Conservation (phyloP, 176 grass and related monocot species). For the Carex scoparia region DNA sequence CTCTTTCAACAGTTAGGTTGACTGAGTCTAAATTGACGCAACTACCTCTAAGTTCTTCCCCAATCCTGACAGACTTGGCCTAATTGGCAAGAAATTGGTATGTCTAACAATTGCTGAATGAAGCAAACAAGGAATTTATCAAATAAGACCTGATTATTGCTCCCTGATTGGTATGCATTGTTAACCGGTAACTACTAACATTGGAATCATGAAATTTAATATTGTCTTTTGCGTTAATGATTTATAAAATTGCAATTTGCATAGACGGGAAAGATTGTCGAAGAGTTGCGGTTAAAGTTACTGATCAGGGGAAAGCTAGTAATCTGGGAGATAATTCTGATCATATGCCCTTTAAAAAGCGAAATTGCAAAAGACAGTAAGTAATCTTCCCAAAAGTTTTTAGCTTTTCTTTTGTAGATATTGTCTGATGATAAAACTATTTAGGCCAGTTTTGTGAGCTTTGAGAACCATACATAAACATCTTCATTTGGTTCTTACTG, state of each 20-base stretch:
- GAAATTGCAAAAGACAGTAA: background rate
- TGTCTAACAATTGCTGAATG: background rate
- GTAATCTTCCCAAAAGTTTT: background rate
- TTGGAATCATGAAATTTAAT: background rate
- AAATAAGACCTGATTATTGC: conserved; percentile 39
- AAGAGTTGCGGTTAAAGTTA: background rate
- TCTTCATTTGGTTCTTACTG: conserved; percentile 8
- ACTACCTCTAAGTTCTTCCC: too few relatives aligned
- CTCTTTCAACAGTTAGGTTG: too few relatives aligned
- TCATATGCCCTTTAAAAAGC: conserved; percentile 6
- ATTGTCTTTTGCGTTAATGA: background rate
- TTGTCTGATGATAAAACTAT: background rate
- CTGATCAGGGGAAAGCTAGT: background rate
- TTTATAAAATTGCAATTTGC: background rate
- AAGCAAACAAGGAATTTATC: background rate
- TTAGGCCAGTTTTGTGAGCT: background rate
- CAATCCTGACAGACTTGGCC: background rate
- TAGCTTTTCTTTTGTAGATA: background rate
- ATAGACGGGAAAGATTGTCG: background rate
- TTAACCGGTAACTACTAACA: background rate
- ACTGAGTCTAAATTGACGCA: too few relatives aligned
- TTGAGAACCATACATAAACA: background rate
- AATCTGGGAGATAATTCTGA: background rate
- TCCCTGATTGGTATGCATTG: conserved; percentile 6
- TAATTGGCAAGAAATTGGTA: conserved; percentile 4